Evolutionary conservation across 495 filamentous ascomycete genomes (phyloP).

Genomic region (Oidiodendron maius): DNA sequence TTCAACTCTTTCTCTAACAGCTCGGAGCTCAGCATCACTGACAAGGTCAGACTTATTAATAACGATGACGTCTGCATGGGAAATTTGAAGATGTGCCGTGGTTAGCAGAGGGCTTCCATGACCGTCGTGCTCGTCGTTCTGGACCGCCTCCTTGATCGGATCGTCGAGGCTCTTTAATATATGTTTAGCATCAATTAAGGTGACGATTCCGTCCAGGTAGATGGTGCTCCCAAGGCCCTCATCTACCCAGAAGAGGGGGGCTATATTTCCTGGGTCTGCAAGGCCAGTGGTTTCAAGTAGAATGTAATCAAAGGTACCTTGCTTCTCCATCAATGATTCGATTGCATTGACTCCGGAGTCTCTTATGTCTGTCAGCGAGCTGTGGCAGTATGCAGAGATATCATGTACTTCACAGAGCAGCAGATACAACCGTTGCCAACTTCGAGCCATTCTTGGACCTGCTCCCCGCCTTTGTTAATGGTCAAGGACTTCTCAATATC

Average conservation of each 20-base stretch:
- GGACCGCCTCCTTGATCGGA: constrained; percentile 42
- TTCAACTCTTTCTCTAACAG: constrained; percentile 58
- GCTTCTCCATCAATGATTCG: constrained; percentile 91
- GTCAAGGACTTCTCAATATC: constrained; percentile 95
- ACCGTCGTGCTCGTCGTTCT: constrained; percentile 42
- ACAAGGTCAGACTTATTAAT: constrained; percentile 94
- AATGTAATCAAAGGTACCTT: constrained; percentile 95
- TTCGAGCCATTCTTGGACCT: constrained; percentile 92
- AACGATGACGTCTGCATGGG: constrained; percentile 92
- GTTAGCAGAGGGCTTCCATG: constrained; percentile 65
- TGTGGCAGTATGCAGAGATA: background rate
- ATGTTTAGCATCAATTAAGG: constrained; percentile 92
- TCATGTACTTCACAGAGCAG: constrained; percentile 84
- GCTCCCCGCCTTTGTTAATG: constrained; percentile 74
- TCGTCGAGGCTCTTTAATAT: constrained; percentile 77
- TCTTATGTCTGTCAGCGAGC: constrained; percentile 35
- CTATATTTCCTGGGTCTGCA: constrained; percentile 92
- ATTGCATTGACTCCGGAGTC: constrained; percentile 90
- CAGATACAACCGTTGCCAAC: constrained; percentile 97
- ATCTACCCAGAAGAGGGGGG: constrained; percentile 95
- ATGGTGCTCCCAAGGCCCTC: constrained; percentile 90
- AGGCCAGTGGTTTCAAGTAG: constrained; percentile 94
- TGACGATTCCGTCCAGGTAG: constrained; percentile 95
- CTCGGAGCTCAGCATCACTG: constrained; percentile 55
- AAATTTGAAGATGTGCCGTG: constrained; percentile 92